Percentiles rank a stretch among this genome's conserved stretches.
phyloP scores from a whole-genome alignment of 2,329 filamentous ascomycete genomes.

The Teratosphaeria zuluensis region DNA sequence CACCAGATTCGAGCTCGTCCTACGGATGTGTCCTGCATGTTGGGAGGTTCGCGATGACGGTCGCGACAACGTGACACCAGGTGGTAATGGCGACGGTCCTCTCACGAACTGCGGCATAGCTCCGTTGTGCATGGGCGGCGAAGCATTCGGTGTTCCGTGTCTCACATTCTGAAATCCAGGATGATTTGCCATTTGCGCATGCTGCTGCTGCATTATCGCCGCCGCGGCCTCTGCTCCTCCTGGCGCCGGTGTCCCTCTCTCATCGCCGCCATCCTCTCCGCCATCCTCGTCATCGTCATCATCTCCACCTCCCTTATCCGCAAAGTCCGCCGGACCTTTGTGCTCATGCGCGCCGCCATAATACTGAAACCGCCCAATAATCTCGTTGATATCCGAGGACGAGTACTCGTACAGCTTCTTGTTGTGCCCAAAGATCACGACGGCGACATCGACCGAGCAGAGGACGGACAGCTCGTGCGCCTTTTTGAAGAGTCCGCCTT shows the following conservation, averaged over 20 bases:
- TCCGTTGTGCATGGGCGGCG: constrained; percentile 76
- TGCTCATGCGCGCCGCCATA: constrained; percentile 91
- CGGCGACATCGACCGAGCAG: constrained; percentile 95
- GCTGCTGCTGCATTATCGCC: constrained; percentile 37
- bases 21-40: constrained; percentile 54
- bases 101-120: constrained; percentile 57
- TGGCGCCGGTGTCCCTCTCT: constrained; percentile 58
- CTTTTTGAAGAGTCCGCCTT: constrained; percentile 98
- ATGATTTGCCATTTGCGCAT: constrained; percentile 38
- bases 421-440: constrained; percentile 97
- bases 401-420: constrained; percentile 99
- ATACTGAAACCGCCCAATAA: constrained; percentile 80
- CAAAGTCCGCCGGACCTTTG: constrained; percentile 89
- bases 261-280: constrained; percentile 45
- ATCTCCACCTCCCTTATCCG: constrained; percentile 54
- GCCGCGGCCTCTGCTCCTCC: constrained; percentile 45
- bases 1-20: constrained; percentile 63
- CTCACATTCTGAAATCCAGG: constrained; percentile 69
- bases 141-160: constrained; percentile 74
- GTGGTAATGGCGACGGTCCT: constrained; percentile 73
- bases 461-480: constrained; percentile 96
- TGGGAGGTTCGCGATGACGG: constrained; percentile 69
- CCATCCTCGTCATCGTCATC: constrained; percentile 78
- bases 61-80: constrained; percentile 53
- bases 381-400: constrained; percentile 83